Conservation (phyloP, 495 filamentous ascomycete species). For the Penicillium samsonianum region DNA sequence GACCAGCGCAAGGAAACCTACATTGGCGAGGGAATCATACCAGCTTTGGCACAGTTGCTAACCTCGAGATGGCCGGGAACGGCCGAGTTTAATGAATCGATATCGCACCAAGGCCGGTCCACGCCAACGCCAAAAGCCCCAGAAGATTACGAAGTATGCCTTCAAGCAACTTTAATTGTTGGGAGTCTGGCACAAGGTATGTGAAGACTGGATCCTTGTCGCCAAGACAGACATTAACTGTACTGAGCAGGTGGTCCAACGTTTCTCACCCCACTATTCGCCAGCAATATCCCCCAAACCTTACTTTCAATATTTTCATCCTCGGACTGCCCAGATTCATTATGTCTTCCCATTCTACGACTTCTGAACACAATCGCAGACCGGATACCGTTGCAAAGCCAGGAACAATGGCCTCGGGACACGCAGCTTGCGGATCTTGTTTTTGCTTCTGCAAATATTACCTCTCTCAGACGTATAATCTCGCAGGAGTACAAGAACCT, state of each 20-base stretch:
- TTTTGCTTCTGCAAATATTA: conserved; percentile 61
- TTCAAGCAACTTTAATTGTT: conserved; percentile 79
- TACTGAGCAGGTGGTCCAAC: conserved; percentile 69
- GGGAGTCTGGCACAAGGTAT: conserved; percentile 84
- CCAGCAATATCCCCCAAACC: conserved; percentile 61
- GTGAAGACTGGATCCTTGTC: conserved; percentile 7
- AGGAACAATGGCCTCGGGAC: conserved; percentile 43
- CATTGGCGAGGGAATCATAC: conserved; percentile 68
- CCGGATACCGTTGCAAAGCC: conserved; percentile 55
- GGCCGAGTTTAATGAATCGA: conserved; percentile 37
- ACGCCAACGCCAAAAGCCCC: conserved; percentile 26
- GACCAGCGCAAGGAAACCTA: conserved; percentile 80
- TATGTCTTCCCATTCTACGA: conserved; percentile 72
- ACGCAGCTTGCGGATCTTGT: conserved; percentile 61
- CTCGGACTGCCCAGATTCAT: conserved; percentile 58
- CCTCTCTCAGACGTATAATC: conserved; percentile 63
- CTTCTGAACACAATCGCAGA: conserved; percentile 73
- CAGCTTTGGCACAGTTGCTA: conserved; percentile 65
- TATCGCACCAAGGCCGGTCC: conserved; percentile 19
- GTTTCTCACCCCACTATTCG: conserved; percentile 73
- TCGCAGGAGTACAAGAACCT: conserved; percentile 53
- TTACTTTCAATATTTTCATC: conserved; percentile 70
- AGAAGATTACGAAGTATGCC: conserved; percentile 62
- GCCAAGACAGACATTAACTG: conserved; percentile 15
- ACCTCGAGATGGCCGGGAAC: conserved; percentile 34